These are phyloP conservation scores for Teunomyces panamensis DNA, from an alignment of 805 yeast genomes.

Conservation along the genomic window DNA sequence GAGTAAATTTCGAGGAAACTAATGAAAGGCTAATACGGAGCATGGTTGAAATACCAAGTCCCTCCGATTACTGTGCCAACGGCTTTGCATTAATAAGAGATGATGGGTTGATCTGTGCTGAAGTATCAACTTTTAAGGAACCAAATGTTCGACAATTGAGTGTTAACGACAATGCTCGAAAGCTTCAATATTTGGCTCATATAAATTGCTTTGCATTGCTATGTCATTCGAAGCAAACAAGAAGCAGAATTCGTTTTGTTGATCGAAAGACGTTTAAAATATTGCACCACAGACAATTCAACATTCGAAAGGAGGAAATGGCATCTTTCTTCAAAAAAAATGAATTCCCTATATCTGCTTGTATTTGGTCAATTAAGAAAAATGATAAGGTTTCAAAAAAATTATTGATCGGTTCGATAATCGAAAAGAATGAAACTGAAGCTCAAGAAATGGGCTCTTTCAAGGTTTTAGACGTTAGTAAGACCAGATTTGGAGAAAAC, in stretches of 20 bases:
- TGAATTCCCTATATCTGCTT: conserved; percentile 31
- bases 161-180: conserved; percentile 33
- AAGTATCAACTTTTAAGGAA: conserved; percentile 19
- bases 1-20: conserved; percentile 35
- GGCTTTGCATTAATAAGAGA: conserved; percentile 26
- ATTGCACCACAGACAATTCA: conserved; percentile 17
- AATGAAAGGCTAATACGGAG: conserved; percentile 24
- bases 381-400: conserved; percentile 32
- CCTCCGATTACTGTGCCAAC: not conserved
- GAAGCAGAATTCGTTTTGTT: conserved; percentile 27
- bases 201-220: conserved; percentile 27
- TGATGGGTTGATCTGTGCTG: conserved; percentile 33
- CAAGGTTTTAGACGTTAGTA: conserved; percentile 33
- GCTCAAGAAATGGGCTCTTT: conserved; percentile 22
- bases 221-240: conserved; percentile 26
- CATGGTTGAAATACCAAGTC: conserved; percentile 12
- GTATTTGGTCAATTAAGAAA: conserved; percentile 34
- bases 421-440: conserved; percentile 6
- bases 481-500: conserved; percentile 13
- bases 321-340: conserved; percentile 18
- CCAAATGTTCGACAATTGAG: conserved; percentile 28
- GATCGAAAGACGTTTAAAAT: conserved; percentile 29
- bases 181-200: conserved; percentile 27
- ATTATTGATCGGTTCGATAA: conserved; percentile 29
- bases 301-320: conserved; percentile 1